A percentile compares a stretch with the other conserved stretches of the same genome.
Conservation (phyloP, 1,284 basidiomycete species). For the Kwoniella shivajii region DNA sequence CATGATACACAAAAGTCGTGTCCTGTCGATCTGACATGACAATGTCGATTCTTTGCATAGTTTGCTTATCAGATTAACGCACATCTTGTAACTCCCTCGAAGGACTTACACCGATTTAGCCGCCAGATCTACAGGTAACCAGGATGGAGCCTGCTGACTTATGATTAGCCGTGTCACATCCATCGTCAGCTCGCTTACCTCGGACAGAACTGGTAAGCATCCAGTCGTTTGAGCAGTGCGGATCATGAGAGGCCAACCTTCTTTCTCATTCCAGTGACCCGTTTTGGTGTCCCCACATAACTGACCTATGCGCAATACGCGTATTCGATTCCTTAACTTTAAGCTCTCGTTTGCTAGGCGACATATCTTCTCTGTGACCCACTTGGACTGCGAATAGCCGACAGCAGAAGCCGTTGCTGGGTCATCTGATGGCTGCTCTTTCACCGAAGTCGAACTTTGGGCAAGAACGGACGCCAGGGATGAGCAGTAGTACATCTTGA, state of each 20-base stretch:
- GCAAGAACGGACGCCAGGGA: constrained; percentile 41
- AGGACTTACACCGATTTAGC: constrained; percentile 41
- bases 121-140: constrained; percentile 54
- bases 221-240: constrained; percentile 41
- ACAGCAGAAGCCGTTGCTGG: constrained; percentile 46
- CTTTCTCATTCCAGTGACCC: constrained; percentile 56
- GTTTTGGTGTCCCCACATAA: constrained; percentile 47
- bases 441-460: neutral
- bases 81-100: no score
- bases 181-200: constrained; percentile 25
- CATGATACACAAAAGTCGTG: constrained; percentile 31
- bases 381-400: constrained; percentile 56
- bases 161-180: neutral
- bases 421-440: constrained; percentile 42
- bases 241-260: constrained; percentile 54
- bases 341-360: constrained; percentile 20
- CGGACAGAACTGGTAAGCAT: constrained; percentile 43
- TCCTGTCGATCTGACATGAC: constrained; percentile 8
- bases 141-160: constrained; percentile 42
- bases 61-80: no score
- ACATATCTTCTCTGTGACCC: constrained; percentile 55
- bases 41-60: constrained; percentile 44
- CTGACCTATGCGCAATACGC: constrained; percentile 48
- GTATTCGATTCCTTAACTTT: constrained; percentile 19
- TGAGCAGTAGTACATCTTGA: constrained; percentile 35